A percentile compares a stretch with the other conserved stretches of the same genome.
Conservation (phyloP, 169 alveolate genomes). For the Babesia bovis region DNA sequence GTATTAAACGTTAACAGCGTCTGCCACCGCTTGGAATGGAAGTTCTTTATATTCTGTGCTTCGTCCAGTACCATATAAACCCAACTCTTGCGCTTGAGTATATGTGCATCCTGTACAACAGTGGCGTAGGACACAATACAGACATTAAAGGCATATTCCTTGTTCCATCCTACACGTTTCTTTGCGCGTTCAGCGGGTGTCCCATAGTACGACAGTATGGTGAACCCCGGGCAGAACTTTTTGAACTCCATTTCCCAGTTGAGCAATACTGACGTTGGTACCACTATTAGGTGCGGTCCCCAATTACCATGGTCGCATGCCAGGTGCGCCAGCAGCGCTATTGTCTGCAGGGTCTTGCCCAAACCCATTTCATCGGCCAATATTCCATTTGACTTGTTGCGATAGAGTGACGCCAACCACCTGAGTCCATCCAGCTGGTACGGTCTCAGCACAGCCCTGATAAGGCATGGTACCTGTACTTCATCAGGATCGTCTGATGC, state of each 20-base stretch:
- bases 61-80: constrained; percentile 97
- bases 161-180: constrained; percentile 91
- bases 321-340: constrained; percentile 94
- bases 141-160: constrained; percentile 93
- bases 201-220: constrained; percentile 94
- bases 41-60: constrained; percentile 98
- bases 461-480: constrained; percentile 84
- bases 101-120: constrained; percentile 92
- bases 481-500: constrained; percentile 70
- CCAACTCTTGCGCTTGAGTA: constrained; percentile 94
- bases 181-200: constrained; percentile 80
- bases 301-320: constrained; percentile 93
- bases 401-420: constrained; percentile 96
- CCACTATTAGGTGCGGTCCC: constrained; percentile 99
- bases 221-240: constrained; percentile 97
- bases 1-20: constrained; percentile 95
- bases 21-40: constrained; percentile 97
- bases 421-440: constrained; percentile 94
- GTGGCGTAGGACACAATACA: constrained; percentile 95
- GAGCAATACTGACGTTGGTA: constrained; percentile 95
- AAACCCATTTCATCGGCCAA: constrained; percentile 99
- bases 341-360: constrained; percentile 98
- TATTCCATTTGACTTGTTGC: constrained; percentile 94
- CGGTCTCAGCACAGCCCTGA: constrained; percentile 90
- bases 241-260: constrained; percentile 99